Base-by-base conservation (phyloP, 352 stramenopile genomes). In the Aphanomyces cochlioides region DNA sequence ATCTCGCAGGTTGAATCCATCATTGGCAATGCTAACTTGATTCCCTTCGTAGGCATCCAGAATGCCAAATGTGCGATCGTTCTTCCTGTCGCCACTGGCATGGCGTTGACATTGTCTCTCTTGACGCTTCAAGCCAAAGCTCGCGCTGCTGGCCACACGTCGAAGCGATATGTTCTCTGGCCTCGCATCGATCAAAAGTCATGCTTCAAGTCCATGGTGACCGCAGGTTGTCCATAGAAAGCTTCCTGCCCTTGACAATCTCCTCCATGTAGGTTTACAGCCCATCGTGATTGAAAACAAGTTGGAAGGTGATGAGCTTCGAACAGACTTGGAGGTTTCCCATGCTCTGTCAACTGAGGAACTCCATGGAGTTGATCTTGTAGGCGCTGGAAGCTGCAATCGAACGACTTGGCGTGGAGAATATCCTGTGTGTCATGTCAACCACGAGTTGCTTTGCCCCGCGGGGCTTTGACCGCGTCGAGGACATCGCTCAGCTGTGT, bases 391-490 rank as follows among this genome's bases (percentile, higher is more conserved):
- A 85, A 68, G 56, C 57, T 7, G 69, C 88, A 5, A 69, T 99
- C 5, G 69, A 86, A 0, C 43, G 79, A 34, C 71, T 94, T 65
- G 84, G 85, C 4, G 60, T 64, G 43, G 88, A 87, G 1, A 69
- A 69, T 8, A 81, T 99, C 40, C 71, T 99, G 50, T 94, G 90
- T n/a, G 89, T 99, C 6, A 82, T 99, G 75, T 98, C 92, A 34
- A 99, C 97, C 0, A 99, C 97, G 43, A 99, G 94, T 58, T 99
- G 97, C 83, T 99, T 99, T 79, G 97, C 96, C 36, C 97, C 97
- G 21, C 81, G 97, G 19, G 90, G 95, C 28, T 97, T 96, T 50
- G 97, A 99, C 80, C 78, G 89, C 65, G 85, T 99, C 0, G 89
- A 98, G 71, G 78, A 85, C 15, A 90, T 99, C 39, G 96, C 96